Base-by-base conservation (phyloP, 352 stramenopile species). In the Saprolegnia parasitica region DNA sequence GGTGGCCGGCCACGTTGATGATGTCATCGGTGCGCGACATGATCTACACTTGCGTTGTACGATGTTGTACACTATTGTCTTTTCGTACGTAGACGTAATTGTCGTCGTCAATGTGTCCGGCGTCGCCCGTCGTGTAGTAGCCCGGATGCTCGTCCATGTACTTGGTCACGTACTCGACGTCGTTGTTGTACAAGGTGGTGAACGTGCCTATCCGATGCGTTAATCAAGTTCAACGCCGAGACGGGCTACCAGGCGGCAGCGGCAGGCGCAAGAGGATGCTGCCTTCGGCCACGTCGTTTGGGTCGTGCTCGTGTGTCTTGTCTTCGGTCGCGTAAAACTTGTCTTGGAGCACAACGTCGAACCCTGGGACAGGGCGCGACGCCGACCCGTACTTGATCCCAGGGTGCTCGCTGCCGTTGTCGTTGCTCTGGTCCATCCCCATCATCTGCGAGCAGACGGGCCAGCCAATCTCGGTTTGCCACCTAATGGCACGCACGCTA, bases 21-120 rank as follows among this genome's bases (percentile, higher is more conserved):
- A 96, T 81, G 71, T 98, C 91, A 75, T 98, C 90, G 8, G 84
- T 95, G 73, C 91, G 75, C 11, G 83, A 89, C 88, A 97, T 97
- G 39, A 98, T 88, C 81, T 89, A 64, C n/a, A n/a, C n/a, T n/a
- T n/a, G n/a, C n/a, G n/a, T n/a, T 0, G 40, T 64, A 29, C 16
- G 23, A 16, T 11, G 39, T 20, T 29, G 32, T 16, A 66, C 45
- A 50, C n/a, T n/a, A n/a, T n/a, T n/a, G n/a, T n/a, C n/a, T n/a
- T n/a, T n/a, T n/a, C 79, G 57, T 74, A 87, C 81, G 61, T 90
- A 90, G 61, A 97, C 80, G 66, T 96, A 97, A 29, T 91, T 91
- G 78, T 96, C 85, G 64, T 95, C 85, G 71, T 98, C 91, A 47
- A 95, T 84, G 66, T 89, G 82, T 8, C 86, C 89, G 5, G 83